Percentiles rank a stretch among this genome's conserved stretches.
phyloP scores from a whole-genome alignment of 2,329 filamentous ascomycete species.

The Fusarium bulbicola region DNA sequence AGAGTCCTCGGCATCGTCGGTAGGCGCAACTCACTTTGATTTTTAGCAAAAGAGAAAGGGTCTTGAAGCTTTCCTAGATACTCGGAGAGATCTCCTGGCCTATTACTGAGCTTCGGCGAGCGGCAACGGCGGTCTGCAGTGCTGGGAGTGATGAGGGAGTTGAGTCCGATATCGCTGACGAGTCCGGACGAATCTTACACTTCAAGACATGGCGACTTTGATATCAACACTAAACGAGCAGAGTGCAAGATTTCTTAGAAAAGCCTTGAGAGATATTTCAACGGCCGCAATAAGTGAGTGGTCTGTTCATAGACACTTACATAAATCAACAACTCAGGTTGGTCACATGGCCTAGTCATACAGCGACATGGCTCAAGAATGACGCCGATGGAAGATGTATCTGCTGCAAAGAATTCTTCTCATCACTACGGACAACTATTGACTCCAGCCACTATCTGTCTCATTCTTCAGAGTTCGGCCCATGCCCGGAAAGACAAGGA shows the following conservation, averaged over 20 bases:
- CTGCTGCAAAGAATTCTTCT: too few relatives aligned
- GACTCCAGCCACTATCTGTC: too few relatives aligned
- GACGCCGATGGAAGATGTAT: fast-evolving
- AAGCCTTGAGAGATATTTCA: background rate
- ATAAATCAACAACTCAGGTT: too few relatives aligned
- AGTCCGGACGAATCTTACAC: background rate
- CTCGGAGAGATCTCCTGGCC: fast-evolving
- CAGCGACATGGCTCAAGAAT: too few relatives aligned
- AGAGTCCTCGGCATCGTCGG: background rate
- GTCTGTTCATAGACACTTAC: too few relatives aligned
- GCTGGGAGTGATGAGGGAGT: background rate
- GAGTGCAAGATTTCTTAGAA: fast-evolving
- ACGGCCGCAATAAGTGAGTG: too few relatives aligned
- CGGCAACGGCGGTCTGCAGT: background rate
- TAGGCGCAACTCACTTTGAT: background rate
- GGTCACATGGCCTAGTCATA: too few relatives aligned
- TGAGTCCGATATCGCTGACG: background rate
- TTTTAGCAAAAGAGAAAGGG: background rate
- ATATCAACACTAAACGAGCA: background rate
- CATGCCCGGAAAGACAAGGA: background rate
- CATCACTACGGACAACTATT: too few relatives aligned
- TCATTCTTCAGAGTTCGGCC: background rate
- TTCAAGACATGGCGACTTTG: background rate
- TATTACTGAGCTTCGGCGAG: too few relatives aligned
- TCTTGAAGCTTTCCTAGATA: fast-evolving